Evolutionary conservation across 192 early-diverging fungal genomes (phyloP).

Genomic region (Gaertneriomyces sp.): DNA sequence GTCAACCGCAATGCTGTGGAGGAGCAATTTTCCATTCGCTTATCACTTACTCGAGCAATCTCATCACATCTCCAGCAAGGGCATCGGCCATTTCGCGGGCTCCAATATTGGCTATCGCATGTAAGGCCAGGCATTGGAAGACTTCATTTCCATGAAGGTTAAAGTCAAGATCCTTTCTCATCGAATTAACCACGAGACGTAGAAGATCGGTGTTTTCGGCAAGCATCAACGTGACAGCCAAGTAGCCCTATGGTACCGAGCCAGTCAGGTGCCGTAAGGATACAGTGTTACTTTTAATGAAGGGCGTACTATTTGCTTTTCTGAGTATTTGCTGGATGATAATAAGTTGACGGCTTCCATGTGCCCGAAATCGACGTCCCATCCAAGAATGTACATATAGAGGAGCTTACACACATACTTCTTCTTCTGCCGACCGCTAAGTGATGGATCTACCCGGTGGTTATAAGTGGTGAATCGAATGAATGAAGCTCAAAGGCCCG

Average conservation of each 20-base stretch:
- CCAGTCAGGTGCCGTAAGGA: background rate
- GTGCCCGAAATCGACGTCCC: conserved; percentile 98
- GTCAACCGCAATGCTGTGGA: too few species aligned
- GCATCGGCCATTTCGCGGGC: conserved; percentile 87
- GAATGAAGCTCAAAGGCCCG: background rate
- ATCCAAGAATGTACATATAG: conserved; percentile 99
- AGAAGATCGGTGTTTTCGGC: conserved; percentile 81
- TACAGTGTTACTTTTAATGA: background rate
- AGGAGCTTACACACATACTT: conserved; percentile 99
- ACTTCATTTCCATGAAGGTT: conserved; percentile 69
- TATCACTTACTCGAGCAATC: conserved; percentile 47
- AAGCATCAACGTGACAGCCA: conserved; percentile 90
- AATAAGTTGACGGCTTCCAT: conserved; percentile 93
- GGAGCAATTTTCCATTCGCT: too few species aligned
- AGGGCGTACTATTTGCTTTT: conserved; percentile 89
- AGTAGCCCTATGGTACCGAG: conserved; percentile 72
- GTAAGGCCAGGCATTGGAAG: conserved; percentile 85
- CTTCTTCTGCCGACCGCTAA: conserved; percentile 98
- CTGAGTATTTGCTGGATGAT: conserved; percentile 85
- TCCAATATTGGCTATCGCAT: conserved; percentile 96
- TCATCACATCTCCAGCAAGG: conserved; percentile 77
- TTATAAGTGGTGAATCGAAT: background rate
- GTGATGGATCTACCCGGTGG: conserved; percentile 61
- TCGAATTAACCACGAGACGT: conserved; percentile 79
- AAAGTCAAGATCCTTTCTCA: conserved; percentile 77